Base-by-base conservation (phyloP, 768 basidiomycete genomes). In the Mycena haematopus region DNA sequence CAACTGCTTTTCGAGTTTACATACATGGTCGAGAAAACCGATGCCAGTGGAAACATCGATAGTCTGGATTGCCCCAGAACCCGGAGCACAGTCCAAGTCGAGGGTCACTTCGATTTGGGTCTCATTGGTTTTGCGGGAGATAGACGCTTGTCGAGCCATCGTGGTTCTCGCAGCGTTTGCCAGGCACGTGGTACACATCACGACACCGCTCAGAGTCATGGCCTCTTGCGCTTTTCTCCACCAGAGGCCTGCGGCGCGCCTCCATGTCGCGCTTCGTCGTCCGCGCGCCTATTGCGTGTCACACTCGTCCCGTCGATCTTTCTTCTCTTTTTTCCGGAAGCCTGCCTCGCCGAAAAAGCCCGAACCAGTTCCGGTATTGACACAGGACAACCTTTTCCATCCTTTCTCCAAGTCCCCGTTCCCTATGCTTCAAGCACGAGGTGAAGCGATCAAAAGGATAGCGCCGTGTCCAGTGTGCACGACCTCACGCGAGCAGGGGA, bases 1-100 rank as follows among this genome's bases (percentile, higher is more conserved):
- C 40, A 44, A 47, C n/a, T 11, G 50, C 35, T 13, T 33, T 7
- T 11, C 25, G 40, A 29, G 21, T 15, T 36, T n/a, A 77, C 84
- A 62, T 76, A 95, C 96, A 82, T 99, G 97, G 76, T 99, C 96
- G 38, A 99, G 83, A 74, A 99, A 99, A n/a, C 97, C 97, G 62
- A 99, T 96, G 27, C 97, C 97, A 1, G 96, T 99, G 22, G 87
- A 88, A 59, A 99, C 81, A 31, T 91, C 80, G 70, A 99, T 99
- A 36, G 76, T 78, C 76, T 98, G 96, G 35, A 77, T 74, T 49
- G 78, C 82, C 27, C 79, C 78, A 7, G 84, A 77, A 52, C 87
- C 87, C 4, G 93, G 86, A 9, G 81, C 76, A 71, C 88, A 87
- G 79, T 99, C 97, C 55, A 99, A 85, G 72, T 88, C 82, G 68